Evolutionary conservation across 768 basidiomycete genomes (phyloP).

Genomic region (Agaricus blazei): DNA sequence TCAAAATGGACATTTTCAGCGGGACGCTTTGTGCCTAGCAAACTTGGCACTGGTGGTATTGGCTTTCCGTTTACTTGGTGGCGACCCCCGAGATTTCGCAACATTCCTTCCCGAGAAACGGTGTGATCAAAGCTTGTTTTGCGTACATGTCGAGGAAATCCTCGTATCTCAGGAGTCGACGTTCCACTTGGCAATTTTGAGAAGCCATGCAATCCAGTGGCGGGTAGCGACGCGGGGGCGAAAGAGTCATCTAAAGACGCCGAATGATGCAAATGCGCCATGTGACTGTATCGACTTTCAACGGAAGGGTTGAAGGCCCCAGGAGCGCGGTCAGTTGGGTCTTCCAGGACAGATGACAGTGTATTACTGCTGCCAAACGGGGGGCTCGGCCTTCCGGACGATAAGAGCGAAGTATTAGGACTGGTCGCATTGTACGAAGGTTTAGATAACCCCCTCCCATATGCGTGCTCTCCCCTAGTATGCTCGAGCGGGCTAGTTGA

Average conservation of each 20-base stretch:
- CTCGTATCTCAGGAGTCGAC: conserved; percentile 29
- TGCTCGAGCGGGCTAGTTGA: conserved; percentile 14
- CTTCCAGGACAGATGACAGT: conserved; percentile 29
- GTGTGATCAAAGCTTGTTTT: conserved; percentile 97
- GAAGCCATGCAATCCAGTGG: conserved; percentile 61
- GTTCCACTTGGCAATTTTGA: conserved; percentile 30
- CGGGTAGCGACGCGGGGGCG: conserved; percentile 71
- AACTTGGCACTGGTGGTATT: conserved; percentile 49
- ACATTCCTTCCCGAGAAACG: conserved; percentile 54
- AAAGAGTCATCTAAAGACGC: conserved; percentile 40
- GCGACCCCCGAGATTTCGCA: conserved; percentile 34
- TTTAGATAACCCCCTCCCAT: conserved; percentile 2
- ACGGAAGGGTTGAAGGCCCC: conserved; percentile 6
- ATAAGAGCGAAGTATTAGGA: conserved; percentile 38
- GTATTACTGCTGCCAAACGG: conserved; percentile 42
- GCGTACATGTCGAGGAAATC: conserved; percentile 80
- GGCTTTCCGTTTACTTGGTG: conserved; percentile 83
- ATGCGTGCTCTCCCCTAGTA: conserved; percentile 7
- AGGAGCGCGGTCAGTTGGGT: conserved; percentile 16
- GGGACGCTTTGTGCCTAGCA: conserved; percentile 70
- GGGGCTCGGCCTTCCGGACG: conserved; percentile 43
- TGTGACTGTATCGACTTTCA: conserved; percentile 21
- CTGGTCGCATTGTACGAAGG: conserved; percentile 30
- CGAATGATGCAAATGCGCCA: conserved; percentile 24
- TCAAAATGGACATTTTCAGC: conserved; percentile 80